Conservation (phyloP, 2,329 filamentous ascomycete genomes). For the Cladophialophora chaetospira region DNA sequence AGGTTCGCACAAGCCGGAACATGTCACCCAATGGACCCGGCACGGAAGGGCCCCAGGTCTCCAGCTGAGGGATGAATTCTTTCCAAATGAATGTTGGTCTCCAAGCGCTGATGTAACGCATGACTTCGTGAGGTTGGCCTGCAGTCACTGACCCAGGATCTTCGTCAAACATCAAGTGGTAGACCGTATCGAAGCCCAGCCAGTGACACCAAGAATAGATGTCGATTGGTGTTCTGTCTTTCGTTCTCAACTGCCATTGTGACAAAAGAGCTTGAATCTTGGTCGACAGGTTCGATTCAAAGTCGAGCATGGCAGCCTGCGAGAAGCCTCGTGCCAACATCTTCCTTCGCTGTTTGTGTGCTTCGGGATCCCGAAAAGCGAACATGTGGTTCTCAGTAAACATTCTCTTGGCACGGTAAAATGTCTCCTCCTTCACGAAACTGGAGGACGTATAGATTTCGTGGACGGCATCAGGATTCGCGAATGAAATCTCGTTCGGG, state of each 20-base stretch:
- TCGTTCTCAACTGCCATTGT: slow-evolving; percentile 8
- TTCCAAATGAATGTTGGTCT: slow-evolving; percentile 20
- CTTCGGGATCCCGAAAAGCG: slow-evolving; percentile 15
- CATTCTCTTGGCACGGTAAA: slow-evolving; percentile 20
- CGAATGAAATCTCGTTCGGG: slow-evolving; percentile 57
- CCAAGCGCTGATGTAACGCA: slow-evolving; percentile 15
- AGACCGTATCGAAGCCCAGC: slow-evolving; percentile 22
- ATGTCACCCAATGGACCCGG: slow-evolving; percentile 10
- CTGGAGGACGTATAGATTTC: slow-evolving; percentile 60
- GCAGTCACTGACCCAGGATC: slow-evolving; percentile 15
- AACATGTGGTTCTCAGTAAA: slow-evolving; percentile 20
- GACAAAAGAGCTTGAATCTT: slow-evolving; percentile 16
- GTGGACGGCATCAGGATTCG: slow-evolving; percentile 71
- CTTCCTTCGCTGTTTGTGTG: slow-evolving; percentile 22
- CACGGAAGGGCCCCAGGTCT: slow-evolving; percentile 16
- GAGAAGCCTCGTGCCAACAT: slow-evolving; percentile 17
- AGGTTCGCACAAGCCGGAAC: slow-evolving; percentile 16
- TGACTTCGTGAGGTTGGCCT: slow-evolving; percentile 9
- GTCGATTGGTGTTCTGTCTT: slow-evolving; percentile 1
- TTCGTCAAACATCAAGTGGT: slow-evolving; percentile 23
- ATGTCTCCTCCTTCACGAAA: slow-evolving; percentile 21
- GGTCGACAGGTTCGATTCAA: slow-evolving; percentile 6
- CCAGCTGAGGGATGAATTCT: slow-evolving; percentile 17
- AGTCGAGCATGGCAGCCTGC: slow-evolving; percentile 17
- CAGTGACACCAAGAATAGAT: slow-evolving; percentile 23